These are phyloP conservation scores for Pestalotiopsis sp. DNA, from an alignment of 2,329 filamentous ascomycete species.

Conservation along the genomic window DNA sequence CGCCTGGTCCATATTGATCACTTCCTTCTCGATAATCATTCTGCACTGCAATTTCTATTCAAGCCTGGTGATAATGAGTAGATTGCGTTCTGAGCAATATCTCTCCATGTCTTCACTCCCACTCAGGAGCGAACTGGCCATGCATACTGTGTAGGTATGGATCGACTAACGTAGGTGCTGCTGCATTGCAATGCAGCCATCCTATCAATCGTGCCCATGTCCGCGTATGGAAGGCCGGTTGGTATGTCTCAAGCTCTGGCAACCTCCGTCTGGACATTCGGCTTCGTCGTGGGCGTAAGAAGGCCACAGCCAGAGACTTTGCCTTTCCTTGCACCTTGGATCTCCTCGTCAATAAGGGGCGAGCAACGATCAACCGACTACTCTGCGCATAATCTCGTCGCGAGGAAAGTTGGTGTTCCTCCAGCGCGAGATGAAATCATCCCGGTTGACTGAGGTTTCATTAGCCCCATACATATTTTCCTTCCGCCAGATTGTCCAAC, in stretches of 20 bases:
- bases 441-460: constrained; percentile 64
- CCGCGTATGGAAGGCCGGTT: too few species aligned
- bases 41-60: background rate
- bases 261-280: too few species aligned
- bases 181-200: too few species aligned
- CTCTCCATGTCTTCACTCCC: background rate
- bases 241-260: too few species aligned
- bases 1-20: too few species aligned
- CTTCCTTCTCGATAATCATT: too few species aligned
- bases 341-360: background rate
- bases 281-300: too few species aligned
- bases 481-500: constrained; percentile 34
- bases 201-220: too few species aligned
- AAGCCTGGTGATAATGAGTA: background rate
- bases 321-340: background rate
- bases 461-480: constrained; percentile 13
- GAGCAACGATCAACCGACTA: constrained; percentile 26
- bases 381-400: constrained; percentile 43
- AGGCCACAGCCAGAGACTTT: background rate
- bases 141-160: constrained; percentile 8
- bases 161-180: background rate
- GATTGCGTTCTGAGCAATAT: background rate
- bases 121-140: background rate
- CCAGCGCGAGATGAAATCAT: constrained; percentile 80
- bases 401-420: constrained; percentile 67